Evolutionary conservation across 306 rosid species (phyloP).

Genomic region (Lathyrus tuberosus): DNA sequence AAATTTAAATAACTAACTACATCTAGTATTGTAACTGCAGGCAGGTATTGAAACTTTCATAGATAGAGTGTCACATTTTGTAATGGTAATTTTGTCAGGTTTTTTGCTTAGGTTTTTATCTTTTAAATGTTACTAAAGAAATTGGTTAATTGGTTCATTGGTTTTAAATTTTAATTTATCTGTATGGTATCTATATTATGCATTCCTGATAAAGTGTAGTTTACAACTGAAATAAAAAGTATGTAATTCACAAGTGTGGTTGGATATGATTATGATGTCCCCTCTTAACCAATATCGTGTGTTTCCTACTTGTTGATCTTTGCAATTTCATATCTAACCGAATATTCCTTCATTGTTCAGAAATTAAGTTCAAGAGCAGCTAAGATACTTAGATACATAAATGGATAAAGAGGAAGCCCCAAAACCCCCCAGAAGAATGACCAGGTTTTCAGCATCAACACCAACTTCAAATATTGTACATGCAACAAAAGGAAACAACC

Average conservation of each 20-base stretch:
- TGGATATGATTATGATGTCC: slow-evolving; percentile 5
- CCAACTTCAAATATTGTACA: slow-evolving; percentile 46
- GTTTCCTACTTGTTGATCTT: slow-evolving; percentile 17
- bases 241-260: neutral
- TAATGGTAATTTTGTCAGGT: too few species aligned
- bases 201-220: too few species aligned
- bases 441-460: slow-evolving; percentile 58
- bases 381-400: slow-evolving; percentile 37
- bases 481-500: slow-evolving; percentile 45
- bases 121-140: too few species aligned
- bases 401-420: slow-evolving; percentile 66
- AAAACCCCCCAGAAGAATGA: slow-evolving; percentile 59
- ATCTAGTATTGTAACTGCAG: too few species aligned
- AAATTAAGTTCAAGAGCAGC: neutral
- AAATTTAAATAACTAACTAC: too few species aligned
- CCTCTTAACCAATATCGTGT: neutral
- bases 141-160: too few species aligned
- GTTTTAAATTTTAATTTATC: too few species aligned
- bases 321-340: slow-evolving; percentile 20
- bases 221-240: too few species aligned
- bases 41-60: too few species aligned
- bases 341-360: slow-evolving; percentile 26
- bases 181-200: too few species aligned
- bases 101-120: too few species aligned
- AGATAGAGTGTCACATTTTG: too few species aligned